phyloP scores from a whole-genome alignment of 768 basidiomycete species.

The Psilocybe cubensis region DNA sequence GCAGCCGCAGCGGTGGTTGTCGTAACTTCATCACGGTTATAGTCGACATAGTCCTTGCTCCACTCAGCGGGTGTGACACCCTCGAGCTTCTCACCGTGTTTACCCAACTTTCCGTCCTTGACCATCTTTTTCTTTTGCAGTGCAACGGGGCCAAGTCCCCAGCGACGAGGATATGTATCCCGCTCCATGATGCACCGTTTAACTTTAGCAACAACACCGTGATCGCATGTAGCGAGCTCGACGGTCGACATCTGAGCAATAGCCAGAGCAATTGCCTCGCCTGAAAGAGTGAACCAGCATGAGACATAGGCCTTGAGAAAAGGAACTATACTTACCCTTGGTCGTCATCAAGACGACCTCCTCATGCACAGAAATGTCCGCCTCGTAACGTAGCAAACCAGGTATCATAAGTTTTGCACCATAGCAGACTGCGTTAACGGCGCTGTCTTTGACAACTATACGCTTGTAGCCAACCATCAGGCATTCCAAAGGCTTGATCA shows the following conservation, averaged over 20 bases:
- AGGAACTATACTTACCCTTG: conserved; percentile 61
- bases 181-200: conserved; percentile 99
- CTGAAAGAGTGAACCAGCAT: conserved; percentile 35
- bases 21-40: conserved; percentile 67
- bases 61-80: conserved; percentile 90
- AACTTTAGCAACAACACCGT: conserved; percentile 98
- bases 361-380: conserved; percentile 92
- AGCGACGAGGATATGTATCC: conserved; percentile 95
- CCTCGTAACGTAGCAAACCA: conserved; percentile 94
- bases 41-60: conserved; percentile 94
- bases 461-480: conserved; percentile 96
- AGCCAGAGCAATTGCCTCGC: conserved; percentile 93
- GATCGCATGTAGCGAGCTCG: conserved; percentile 96
- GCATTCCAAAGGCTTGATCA: conserved; percentile 92
- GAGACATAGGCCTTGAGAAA: not conserved
- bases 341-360: conserved; percentile 99
- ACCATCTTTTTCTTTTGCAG: conserved; percentile 98
- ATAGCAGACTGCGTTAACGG: conserved; percentile 99
- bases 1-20: conserved; percentile 39
- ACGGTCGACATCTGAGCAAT: conserved; percentile 99
- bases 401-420: conserved; percentile 99
- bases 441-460: conserved; percentile 98
- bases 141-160: conserved; percentile 98
- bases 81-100: conserved; percentile 88
- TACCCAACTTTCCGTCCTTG: conserved; percentile 96